A percentile compares a stretch with the other conserved stretches of the same genome.
Conservation (phyloP, 1,284 basidiomycete genomes). For the Cryptococcus sp. region DNA sequence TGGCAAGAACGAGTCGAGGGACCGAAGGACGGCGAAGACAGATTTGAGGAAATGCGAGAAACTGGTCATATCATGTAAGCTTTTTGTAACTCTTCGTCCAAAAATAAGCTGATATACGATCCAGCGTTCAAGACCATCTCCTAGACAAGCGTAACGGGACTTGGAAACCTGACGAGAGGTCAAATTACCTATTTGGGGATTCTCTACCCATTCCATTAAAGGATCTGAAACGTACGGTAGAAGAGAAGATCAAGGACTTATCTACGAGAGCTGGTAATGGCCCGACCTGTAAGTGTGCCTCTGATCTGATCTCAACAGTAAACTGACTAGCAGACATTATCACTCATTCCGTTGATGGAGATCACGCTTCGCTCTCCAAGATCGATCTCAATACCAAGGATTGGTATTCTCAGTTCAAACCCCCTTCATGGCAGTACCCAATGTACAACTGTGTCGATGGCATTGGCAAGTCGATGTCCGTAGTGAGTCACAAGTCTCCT, state of each 20-base stretch:
- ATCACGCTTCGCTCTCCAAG: conserved; percentile 11
- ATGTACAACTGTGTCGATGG: conserved; percentile 17
- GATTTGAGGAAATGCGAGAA: conserved; percentile 26
- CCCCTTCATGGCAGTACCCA: conserved; percentile 16
- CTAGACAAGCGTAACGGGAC: conserved; percentile 22
- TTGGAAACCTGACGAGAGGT: conserved; percentile 17
- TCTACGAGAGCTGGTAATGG: conserved; percentile 25
- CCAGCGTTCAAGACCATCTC: conserved; percentile 34
- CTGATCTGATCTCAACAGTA: neutral
- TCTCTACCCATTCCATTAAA: conserved; percentile 16
- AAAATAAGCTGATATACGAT: neutral
- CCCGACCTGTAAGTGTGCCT: conserved; percentile 25
- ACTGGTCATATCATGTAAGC: conserved; percentile 41
- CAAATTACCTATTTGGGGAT: conserved; percentile 25
- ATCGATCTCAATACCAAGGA: conserved; percentile 12
- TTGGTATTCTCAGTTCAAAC: conserved; percentile 17
- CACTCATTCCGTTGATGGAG: conserved; percentile 22
- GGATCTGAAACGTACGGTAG: conserved; percentile 16
- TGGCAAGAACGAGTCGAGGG: conserved; percentile 18
- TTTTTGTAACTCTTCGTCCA: neutral
- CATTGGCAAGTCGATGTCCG: conserved; percentile 21
- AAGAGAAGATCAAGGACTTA: conserved; percentile 26
- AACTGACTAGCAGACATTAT: conserved; percentile 23
- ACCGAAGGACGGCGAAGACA: conserved; percentile 6
- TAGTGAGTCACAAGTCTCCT: conserved; percentile 16